Percentiles rank a stretch among this genome's conserved stretches.
Conservation (phyloP, 495 filamentous ascomycete species). For the Neurospora tetrasperma region DNA sequence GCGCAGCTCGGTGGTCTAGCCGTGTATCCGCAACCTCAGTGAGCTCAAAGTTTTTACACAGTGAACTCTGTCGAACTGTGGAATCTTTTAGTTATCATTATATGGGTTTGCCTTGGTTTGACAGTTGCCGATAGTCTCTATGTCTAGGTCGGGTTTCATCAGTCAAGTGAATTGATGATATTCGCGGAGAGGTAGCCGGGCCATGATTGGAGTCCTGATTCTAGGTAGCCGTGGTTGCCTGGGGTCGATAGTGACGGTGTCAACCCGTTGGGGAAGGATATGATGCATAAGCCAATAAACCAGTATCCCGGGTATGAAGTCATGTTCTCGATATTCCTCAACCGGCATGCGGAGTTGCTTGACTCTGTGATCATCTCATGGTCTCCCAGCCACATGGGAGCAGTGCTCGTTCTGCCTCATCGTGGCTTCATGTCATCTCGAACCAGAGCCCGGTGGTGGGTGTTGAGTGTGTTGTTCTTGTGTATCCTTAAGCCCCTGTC, state of each 20-base stretch:
- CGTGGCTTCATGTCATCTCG: background rate
- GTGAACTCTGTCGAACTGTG: background rate
- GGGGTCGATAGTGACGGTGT: background rate
- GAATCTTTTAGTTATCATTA: background rate
- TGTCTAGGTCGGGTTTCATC: background rate
- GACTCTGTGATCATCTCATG: background rate
- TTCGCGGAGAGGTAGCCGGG: background rate
- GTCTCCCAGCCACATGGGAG: background rate
- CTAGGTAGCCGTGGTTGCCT: background rate
- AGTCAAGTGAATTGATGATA: background rate
- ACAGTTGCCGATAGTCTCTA: background rate
- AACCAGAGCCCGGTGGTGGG: background rate
- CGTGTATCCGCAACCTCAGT: background rate
- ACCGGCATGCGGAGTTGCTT: background rate
- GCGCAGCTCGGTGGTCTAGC: background rate
- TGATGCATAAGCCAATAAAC: background rate
- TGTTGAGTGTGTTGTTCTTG: background rate
- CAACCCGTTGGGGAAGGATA: background rate
- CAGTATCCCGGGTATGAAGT: background rate
- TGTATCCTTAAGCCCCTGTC: background rate
- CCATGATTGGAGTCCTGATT: background rate
- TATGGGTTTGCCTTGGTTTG: background rate
- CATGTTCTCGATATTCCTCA: background rate
- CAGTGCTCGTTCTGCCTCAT: background rate
- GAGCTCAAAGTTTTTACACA: too few species aligned